A percentile compares a stretch with the other conserved stretches of the same genome.
Evolutionary conservation across 2,329 filamentous ascomycete genomes (phyloP).

Genomic region (Ophiocordyceps camponoti-leonardi): DNA sequence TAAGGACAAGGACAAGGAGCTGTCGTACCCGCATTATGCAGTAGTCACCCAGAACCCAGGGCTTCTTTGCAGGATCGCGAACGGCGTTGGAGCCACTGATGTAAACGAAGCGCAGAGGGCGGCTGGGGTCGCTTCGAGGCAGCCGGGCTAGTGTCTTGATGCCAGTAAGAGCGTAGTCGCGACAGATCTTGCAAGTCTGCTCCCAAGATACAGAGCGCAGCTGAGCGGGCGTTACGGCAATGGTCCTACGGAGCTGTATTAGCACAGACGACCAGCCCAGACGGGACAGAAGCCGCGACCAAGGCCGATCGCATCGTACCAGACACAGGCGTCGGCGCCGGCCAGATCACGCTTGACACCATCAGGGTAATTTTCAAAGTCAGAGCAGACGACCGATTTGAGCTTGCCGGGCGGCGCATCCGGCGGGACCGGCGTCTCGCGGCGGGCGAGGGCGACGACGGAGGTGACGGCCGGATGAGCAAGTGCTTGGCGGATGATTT

Average conservation of each 20-base stretch:
- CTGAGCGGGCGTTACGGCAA: constrained; percentile 24
- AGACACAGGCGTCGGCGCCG: constrained; percentile 25
- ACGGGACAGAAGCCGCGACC: not conserved
- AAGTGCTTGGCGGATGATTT: constrained; percentile 25
- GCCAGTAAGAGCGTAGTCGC: constrained; percentile 13
- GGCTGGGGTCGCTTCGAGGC: constrained; percentile 5
- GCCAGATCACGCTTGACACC: constrained; percentile 19
- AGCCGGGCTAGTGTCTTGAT: constrained; percentile 18
- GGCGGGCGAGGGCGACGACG: constrained; percentile 23
- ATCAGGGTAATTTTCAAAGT: constrained; percentile 23
- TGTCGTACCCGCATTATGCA: constrained; percentile 22
- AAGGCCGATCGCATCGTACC: constrained; percentile 10
- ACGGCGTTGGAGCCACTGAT: constrained; percentile 26
- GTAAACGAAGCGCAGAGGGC: constrained; percentile 29
- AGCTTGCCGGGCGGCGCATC: constrained; percentile 14
- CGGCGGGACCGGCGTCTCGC: constrained; percentile 12
- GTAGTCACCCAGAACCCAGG: constrained; percentile 21
- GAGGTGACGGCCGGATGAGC: constrained; percentile 16
- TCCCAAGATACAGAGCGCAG: constrained; percentile 13
- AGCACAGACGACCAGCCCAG: not conserved
- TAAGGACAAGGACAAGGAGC: not conserved
- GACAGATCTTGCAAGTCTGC: constrained; percentile 21
- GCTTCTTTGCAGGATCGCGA: constrained; percentile 26
- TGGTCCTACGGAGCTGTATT: constrained; percentile 10
- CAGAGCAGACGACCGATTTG: constrained; percentile 18